Conservation (phyloP, 2,329 filamentous ascomycete genomes). For the Ceratocystis papillata region DNA sequence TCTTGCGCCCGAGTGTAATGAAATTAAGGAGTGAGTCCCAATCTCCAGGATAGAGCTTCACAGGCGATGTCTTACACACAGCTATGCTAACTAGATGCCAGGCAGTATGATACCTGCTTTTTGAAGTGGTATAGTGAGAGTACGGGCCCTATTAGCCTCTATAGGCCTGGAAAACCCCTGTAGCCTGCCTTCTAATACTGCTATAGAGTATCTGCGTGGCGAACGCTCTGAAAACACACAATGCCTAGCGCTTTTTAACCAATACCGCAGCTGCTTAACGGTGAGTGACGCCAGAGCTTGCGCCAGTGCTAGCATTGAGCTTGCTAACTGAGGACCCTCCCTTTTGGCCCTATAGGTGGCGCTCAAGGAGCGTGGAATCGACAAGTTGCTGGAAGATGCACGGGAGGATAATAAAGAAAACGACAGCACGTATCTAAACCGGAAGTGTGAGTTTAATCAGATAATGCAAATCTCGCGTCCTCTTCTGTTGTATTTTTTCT, state of each 20-base stretch:
- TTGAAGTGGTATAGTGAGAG: constrained; percentile 99
- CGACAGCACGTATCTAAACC: constrained; percentile 45
- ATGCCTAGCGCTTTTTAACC: constrained; percentile 72
- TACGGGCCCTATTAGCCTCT: constrained; percentile 37
- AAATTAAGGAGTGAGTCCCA: constrained; percentile 73
- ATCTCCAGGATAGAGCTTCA: neutral
- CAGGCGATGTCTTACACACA: neutral
- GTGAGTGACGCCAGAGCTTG: constrained; percentile 41
- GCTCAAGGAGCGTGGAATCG: constrained; percentile 79
- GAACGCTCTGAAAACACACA: constrained; percentile 71
- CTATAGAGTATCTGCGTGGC: constrained; percentile 75
- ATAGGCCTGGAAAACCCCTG: neutral
- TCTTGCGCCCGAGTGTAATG: constrained; percentile 86
- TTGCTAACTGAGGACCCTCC: neutral
- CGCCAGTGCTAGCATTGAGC: neutral
- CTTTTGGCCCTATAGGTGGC: constrained; percentile 49
- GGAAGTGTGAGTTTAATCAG: constrained; percentile 32
- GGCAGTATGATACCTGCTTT: constrained; percentile 93
- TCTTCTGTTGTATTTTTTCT: too few relatives aligned
- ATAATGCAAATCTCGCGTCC: neutral
- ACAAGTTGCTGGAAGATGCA: constrained; percentile 84
- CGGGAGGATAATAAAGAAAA: constrained; percentile 82
- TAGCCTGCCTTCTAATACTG: constrained; percentile 15
- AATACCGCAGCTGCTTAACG: constrained; percentile 77
- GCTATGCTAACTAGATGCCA: constrained; percentile 32